A percentile compares a stretch with the other conserved stretches of the same genome.
Conservation (phyloP, 163 green algal genomes). For the Chloromonas sp. region DNA sequence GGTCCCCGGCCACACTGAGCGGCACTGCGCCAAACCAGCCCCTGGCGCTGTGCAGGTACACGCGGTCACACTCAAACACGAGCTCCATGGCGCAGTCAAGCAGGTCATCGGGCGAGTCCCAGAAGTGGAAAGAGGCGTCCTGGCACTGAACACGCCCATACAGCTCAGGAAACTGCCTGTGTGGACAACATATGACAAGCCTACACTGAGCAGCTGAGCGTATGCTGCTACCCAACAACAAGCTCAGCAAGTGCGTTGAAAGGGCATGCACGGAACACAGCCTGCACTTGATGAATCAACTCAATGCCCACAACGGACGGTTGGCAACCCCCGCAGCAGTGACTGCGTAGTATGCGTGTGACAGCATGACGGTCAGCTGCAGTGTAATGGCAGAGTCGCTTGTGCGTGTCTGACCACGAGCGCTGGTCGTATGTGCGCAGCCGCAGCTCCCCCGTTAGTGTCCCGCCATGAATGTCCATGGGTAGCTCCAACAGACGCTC, state of each 20-base stretch:
- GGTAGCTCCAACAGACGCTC: slow-evolving; percentile 89
- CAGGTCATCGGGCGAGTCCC: slow-evolving; percentile 88
- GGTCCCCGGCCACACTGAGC: slow-evolving; percentile 65
- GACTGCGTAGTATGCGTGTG: too few species aligned
- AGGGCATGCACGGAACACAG: too few species aligned
- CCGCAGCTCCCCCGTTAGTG: slow-evolving; percentile 40
- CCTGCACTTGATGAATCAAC: too few species aligned
- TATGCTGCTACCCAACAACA: not conserved
- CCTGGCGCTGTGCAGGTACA: slow-evolving; percentile 85
- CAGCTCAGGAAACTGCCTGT: slow-evolving; percentile 64
- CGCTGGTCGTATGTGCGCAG: too few species aligned
- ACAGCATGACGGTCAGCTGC: too few species aligned
- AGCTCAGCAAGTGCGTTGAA: too few species aligned
- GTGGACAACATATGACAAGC: not conserved
- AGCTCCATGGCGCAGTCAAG: slow-evolving; percentile 69
- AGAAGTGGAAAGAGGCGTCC: slow-evolving; percentile 85
- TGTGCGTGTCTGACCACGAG: too few species aligned
- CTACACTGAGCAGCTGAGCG: too few species aligned
- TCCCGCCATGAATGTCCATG: slow-evolving; percentile 80
- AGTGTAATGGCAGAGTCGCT: too few species aligned
- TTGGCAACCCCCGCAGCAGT: too few species aligned
- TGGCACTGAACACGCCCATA: slow-evolving; percentile 48
- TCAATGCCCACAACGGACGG: too few species aligned
- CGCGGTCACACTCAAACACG: slow-evolving; percentile 77
- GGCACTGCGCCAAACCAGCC: slow-evolving; percentile 34